Percentiles rank a stretch among this genome's conserved stretches.
Conservation (phyloP, 169 alveolate species). For the Perkinsus marinus region DNA sequence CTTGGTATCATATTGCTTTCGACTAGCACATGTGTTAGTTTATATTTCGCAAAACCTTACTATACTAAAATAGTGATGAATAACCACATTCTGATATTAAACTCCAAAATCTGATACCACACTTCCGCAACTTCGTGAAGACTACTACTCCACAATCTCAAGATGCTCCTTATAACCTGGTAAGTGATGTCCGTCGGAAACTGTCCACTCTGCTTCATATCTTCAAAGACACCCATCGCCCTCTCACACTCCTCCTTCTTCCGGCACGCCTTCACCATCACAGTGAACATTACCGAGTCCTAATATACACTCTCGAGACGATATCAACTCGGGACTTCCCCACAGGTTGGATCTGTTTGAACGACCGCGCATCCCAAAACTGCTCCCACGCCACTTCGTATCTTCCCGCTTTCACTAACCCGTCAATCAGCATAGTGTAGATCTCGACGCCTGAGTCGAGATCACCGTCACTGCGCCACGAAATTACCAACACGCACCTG, state of each 20-base stretch:
- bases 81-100: too few species aligned
- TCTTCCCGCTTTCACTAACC: conserved; percentile 31
- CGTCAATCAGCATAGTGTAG: conserved; percentile 42
- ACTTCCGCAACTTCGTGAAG: too few species aligned
- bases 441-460: conserved; percentile 33
- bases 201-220: conserved; percentile 33
- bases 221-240: conserved; percentile 37
- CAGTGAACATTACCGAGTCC: conserved; percentile 39
- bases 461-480: not conserved
- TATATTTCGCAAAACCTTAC: too few species aligned
- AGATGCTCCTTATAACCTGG: too few species aligned
- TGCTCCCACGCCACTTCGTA: conserved; percentile 40
- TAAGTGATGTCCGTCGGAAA: conserved; percentile 37
- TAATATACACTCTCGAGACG: conserved; percentile 29
- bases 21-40: too few species aligned
- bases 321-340: not conserved
- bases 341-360: conserved; percentile 5
- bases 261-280: conserved; percentile 44
- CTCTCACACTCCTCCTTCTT: conserved; percentile 38
- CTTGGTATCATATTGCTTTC: too few species aligned
- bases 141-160: too few species aligned
- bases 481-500: not conserved
- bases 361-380: conserved; percentile 34
- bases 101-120: too few species aligned
- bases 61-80: too few species aligned